phyloP scores from a whole-genome alignment of 1,139 yeast species.

The Lodderomyces theae region DNA sequence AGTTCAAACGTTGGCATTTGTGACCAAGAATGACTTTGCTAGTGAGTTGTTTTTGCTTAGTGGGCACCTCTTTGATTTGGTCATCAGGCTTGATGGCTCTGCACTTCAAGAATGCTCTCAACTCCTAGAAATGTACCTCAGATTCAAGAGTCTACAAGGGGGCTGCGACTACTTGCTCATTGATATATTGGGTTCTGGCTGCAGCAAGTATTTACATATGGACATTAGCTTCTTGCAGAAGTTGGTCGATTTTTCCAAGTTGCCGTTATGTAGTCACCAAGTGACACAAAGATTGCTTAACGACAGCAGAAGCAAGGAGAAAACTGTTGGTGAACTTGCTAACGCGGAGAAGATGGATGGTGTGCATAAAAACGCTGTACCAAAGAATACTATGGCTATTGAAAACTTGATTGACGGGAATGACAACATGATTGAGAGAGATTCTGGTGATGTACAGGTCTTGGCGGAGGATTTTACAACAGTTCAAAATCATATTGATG shows the following conservation, averaged over 20 bases:
- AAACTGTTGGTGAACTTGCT: no score
- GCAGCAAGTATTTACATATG: constrained; percentile 7
- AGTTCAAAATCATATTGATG: no score
- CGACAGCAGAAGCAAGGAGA: no score
- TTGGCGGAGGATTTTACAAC: not conserved
- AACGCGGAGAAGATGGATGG: not conserved
- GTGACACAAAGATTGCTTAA: not conserved
- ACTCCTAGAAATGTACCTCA: constrained; percentile 15
- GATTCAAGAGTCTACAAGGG: constrained; percentile 6
- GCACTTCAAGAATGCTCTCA: constrained; percentile 5
- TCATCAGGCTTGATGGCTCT: constrained; percentile 1
- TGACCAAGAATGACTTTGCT: constrained; percentile 12
- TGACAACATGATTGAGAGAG: not conserved
- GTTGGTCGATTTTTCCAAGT: not conserved
- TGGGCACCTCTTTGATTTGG: constrained; percentile 6
- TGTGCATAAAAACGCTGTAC: no score
- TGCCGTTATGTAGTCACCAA: not conserved
- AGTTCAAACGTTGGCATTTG: constrained; percentile 10
- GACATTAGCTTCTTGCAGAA: not conserved
- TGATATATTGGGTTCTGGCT: constrained; percentile 13
- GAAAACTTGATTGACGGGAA: not conserved
- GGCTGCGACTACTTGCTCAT: constrained; percentile 11
- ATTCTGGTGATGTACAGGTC: no score
- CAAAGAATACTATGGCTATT: not conserved
- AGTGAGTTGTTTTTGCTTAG: constrained; percentile 8